These are phyloP conservation scores for Coniosporium tulheliwenetii DNA, from an alignment of 2,329 filamentous ascomycete species.

Conservation along the genomic window DNA sequence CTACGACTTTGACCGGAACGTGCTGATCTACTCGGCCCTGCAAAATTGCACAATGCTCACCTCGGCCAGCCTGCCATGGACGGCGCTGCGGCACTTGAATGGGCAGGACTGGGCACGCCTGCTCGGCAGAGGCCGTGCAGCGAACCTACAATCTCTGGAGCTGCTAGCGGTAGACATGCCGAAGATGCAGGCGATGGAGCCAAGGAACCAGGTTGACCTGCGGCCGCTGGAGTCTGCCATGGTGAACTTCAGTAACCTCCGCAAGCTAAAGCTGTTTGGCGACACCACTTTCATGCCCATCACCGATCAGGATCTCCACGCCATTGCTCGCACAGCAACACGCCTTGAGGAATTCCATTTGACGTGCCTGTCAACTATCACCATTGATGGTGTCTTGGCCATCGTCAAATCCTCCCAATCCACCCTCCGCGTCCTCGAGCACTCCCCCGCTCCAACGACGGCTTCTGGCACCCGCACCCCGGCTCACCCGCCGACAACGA, in stretches of 20 bases:
- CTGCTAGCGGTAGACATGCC: constrained; percentile 34
- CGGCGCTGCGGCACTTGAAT: constrained; percentile 31
- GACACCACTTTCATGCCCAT: constrained; percentile 37
- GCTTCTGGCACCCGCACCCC: constrained; percentile 34
- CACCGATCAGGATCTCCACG: constrained; percentile 31
- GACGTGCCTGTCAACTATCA: constrained; percentile 36
- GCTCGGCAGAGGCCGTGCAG: constrained; percentile 21
- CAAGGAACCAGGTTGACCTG: constrained; percentile 24
- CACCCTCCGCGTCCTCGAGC: constrained; percentile 34
- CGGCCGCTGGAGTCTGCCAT: constrained; percentile 24
- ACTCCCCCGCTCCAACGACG: constrained; percentile 36
- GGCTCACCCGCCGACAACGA: constrained; percentile 25
- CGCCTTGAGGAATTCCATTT: constrained; percentile 37
- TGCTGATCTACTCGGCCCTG: constrained; percentile 31
- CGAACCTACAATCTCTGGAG: constrained; percentile 33
- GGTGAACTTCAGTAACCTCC: constrained; percentile 33
- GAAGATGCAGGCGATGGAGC: constrained; percentile 24
- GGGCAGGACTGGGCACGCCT: constrained; percentile 32
- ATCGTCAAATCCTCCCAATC: constrained; percentile 32
- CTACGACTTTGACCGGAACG: constrained; percentile 33
- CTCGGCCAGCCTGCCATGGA: constrained; percentile 36
- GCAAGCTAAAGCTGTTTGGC: constrained; percentile 37
- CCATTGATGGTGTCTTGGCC: constrained; percentile 35
- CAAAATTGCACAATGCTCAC: constrained; percentile 30
- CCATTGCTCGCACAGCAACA: constrained; percentile 34